Evolutionary conservation across 805 yeast genomes (phyloP).

Genomic region (Nakazawaea laoshanensis): DNA sequence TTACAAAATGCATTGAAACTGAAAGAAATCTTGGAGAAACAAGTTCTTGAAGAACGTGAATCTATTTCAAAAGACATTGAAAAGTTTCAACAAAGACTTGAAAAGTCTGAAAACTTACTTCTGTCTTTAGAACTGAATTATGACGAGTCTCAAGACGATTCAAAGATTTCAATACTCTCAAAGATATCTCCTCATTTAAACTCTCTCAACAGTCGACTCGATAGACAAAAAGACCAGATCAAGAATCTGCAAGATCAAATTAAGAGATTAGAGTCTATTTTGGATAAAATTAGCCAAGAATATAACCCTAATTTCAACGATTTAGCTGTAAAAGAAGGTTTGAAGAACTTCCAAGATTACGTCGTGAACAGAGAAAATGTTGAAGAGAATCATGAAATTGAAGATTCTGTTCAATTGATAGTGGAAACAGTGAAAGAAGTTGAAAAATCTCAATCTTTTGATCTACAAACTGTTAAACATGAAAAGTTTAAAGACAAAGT

Average conservation of each 20-base stretch:
- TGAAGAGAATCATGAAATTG: conserved; percentile 1
- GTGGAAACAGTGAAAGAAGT: conserved; percentile 1
- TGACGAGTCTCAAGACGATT: conserved; percentile 7
- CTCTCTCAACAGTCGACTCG: conserved; percentile 9
- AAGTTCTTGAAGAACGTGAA: conserved; percentile 18
- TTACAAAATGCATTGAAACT: conserved; percentile 26
- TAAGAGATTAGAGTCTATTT: conserved; percentile 32
- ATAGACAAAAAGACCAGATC: conserved; percentile 11
- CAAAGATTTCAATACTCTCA: conserved; percentile 8
- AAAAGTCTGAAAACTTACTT: conserved; percentile 19
- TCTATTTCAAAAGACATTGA: conserved; percentile 16
- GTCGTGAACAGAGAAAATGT: conserved; percentile 25
- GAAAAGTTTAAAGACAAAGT: neutral
- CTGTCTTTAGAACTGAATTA: conserved; percentile 21
- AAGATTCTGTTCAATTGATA: neutral
- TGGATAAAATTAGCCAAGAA: conserved; percentile 40
- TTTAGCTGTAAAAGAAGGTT: conserved; percentile 72
- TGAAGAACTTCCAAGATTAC: conserved; percentile 43
- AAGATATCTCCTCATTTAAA: conserved; percentile 4
- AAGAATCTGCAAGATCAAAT: conserved; percentile 13
- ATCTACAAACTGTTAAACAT: no score
- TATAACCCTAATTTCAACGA: conserved; percentile 85
- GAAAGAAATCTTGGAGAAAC: conserved; percentile 21
- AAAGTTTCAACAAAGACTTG: conserved; percentile 18
- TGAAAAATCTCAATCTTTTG: neutral